These are phyloP conservation scores for Mesembryanthemum crystallinum DNA, from an alignment of 148 eudicot genomes.

Conservation along the genomic window DNA sequence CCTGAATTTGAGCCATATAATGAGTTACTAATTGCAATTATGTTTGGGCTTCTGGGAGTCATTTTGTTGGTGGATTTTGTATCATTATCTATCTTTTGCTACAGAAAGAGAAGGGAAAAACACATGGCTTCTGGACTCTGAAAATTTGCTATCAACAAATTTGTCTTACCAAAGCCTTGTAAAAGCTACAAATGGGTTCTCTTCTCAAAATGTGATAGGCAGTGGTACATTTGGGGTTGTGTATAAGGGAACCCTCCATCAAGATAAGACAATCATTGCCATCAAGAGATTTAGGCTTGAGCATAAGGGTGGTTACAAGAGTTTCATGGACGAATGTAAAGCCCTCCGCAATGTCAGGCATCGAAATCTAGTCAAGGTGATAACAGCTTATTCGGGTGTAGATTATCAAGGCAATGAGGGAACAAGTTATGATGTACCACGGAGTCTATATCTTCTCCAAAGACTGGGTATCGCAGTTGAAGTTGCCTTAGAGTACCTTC, in stretches of 20 bases:
- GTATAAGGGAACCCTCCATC: slow-evolving; percentile 23
- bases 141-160: background rate
- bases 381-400: slow-evolving; percentile 21
- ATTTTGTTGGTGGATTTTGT: background rate
- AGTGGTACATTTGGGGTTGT: slow-evolving; percentile 27
- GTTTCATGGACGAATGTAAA: slow-evolving; percentile 10
- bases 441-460: background rate
- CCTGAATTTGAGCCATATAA: background rate
- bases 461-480: slow-evolving; percentile 27
- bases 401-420: slow-evolving; percentile 17
- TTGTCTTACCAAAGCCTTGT: slow-evolving; percentile 21
- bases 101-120: background rate
- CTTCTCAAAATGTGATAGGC: slow-evolving; percentile 20
- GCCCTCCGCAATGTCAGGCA: slow-evolving; percentile 19
- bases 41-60: background rate
- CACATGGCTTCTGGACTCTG: background rate
- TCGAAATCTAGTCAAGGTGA: slow-evolving; percentile 17
- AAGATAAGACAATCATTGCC: background rate
- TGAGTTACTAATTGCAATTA: background rate
- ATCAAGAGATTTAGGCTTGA: slow-evolving; percentile 17
- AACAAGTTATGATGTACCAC: slow-evolving; percentile 1
- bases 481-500: slow-evolving; percentile 41
- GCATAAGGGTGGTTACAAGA: background rate
- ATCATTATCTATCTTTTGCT: background rate
- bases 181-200: slow-evolving; percentile 32